Conservation (phyloP, 345 rosid species). For the rapeseed (Brassica napus) region DNA sequence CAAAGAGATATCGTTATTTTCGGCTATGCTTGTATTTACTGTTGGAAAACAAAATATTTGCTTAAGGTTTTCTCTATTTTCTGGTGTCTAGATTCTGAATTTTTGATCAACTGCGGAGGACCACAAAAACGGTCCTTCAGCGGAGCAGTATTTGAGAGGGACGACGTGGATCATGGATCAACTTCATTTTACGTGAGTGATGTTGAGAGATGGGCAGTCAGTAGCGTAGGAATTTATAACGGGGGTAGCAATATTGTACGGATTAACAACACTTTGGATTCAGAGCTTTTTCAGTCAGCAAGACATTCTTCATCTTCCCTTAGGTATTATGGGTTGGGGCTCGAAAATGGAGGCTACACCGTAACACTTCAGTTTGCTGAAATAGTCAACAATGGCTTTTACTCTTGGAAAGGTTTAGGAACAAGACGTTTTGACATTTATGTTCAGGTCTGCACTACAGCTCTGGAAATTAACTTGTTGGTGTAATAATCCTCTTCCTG, state of each 20-base stretch:
- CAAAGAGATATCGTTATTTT: not conserved
- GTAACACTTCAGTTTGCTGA: constrained; percentile 35
- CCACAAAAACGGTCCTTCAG: constrained; percentile 45
- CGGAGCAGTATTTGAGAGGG: constrained; percentile 47
- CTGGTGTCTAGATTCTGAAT: constrained; percentile 48
- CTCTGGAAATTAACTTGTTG: not conserved
- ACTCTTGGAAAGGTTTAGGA: constrained; percentile 46
- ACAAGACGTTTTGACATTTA: constrained; percentile 53
- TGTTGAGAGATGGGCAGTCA: constrained; percentile 54
- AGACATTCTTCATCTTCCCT: constrained; percentile 42
- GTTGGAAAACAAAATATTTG: not conserved
- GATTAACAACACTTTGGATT: constrained; percentile 30
- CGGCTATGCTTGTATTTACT: not conserved
- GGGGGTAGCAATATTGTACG: constrained; percentile 41
- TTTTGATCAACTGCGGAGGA: constrained; percentile 70
- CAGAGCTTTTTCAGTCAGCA: constrained; percentile 44
- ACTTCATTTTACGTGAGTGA: constrained; percentile 52
- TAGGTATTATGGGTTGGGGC: constrained; percentile 18
- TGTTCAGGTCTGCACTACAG: constrained; percentile 42
- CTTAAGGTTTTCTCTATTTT: not conserved
- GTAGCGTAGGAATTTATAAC: constrained; percentile 47
- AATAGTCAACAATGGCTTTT: not conserved
- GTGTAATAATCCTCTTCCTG: not conserved
- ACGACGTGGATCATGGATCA: constrained; percentile 55
- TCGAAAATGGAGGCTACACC: constrained; percentile 34